These are phyloP conservation scores for Rhododendron kiyosumense DNA, from an alignment of 148 eudicot genomes.

Conservation along the genomic window DNA sequence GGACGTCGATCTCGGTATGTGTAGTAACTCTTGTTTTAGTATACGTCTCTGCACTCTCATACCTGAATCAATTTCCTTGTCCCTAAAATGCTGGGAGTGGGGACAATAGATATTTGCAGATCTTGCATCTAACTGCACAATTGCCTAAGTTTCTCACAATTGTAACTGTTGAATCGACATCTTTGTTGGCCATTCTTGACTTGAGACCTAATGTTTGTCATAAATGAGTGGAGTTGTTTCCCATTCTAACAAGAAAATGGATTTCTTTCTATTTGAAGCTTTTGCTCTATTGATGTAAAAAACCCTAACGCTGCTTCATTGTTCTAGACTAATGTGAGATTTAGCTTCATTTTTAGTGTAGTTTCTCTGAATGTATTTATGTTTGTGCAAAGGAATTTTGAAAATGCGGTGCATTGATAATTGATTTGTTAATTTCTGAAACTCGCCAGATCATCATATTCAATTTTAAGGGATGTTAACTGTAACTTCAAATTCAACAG, in stretches of 20 bases:
- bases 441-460: neutral
- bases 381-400: neutral
- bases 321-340: neutral
- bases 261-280: neutral
- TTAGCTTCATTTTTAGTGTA: neutral
- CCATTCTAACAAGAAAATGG: neutral
- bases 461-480: neutral
- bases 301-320: neutral
- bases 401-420: neutral
- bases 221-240: neutral
- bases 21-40: neutral
- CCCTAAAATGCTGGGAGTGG: too few relatives aligned
- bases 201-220: neutral
- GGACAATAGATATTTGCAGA: neutral
- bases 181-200: neutral
- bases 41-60: neutral
- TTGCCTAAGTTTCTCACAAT: neutral
- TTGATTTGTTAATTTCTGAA: neutral
- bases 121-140: neutral
- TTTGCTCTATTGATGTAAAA: neutral
- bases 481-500: conserved; percentile 28
- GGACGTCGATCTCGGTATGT: conserved; percentile 83
- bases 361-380: neutral
- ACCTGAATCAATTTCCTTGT: neutral
- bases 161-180: neutral